Evolutionary conservation across 2,329 filamentous ascomycete species (phyloP), one percentile per base, ranked within the genome.

Genomic region (Ceratocystis huliohia): DNA sequence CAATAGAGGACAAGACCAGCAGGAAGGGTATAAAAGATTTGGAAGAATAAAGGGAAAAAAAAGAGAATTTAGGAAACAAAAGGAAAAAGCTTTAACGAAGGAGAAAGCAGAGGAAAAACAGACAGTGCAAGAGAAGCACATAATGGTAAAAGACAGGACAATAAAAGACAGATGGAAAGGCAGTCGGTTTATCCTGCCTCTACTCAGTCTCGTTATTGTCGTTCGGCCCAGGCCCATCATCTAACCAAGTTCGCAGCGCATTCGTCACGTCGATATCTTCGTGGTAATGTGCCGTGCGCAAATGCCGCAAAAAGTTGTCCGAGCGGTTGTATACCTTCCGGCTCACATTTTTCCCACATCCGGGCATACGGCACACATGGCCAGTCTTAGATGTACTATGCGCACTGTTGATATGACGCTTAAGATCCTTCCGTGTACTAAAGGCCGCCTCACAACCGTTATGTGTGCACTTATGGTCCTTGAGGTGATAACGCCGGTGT

Each of bases 281-380:
- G 28, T 63, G 67, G 48, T 64, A 63, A 64, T 72, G 71, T 61
- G 69, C 69, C 45, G 69, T 72, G 61, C 69, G 67, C 28, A 72
- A 67, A 64, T 72, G 71, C 10, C 71, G 65, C 33, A 70, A 63
- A 59, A 72, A 72, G 69, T 72, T 72, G 68, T 72, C 71, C 25
- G 69, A 69, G 15, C 71, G 70, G 65, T 72, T 72, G 63, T 72
- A 72, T 30, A 72, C 68, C 65, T 72, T 71, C 5, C 69, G 69
- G 44, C 65, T 70, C 66, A 67, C 67, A 59, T 71, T 69, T 66
- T 72, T 72, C 22, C 68, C 69, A 68, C 71, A 72, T n/a, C 70
- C 70, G n/a, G 66, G 44, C 41, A 72, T 68, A 25, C 67, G 70
- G 67, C 71, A 72, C 25, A 67, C 68, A 68, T 71, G 72, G n/a